These are phyloP conservation scores for Hansfordia pulvinata DNA, from an alignment of 2,329 filamentous ascomycete genomes.

Conservation along the genomic window DNA sequence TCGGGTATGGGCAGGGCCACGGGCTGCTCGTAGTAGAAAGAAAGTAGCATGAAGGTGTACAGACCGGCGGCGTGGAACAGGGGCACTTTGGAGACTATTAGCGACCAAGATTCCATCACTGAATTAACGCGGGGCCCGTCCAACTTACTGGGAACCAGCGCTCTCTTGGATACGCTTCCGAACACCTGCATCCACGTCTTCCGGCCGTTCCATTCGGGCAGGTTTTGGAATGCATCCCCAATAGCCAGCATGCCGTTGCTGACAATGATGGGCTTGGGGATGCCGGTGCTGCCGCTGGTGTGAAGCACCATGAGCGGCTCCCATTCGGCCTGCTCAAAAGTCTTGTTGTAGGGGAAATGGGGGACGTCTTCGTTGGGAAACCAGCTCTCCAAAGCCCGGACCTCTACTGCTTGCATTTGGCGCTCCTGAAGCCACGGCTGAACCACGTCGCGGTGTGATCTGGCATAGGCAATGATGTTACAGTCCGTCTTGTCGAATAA, in stretches of 20 bases:
- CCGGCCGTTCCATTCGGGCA: constrained; percentile 3
- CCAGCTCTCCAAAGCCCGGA: not conserved
- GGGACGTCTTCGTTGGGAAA: not conserved
- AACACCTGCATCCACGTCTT: constrained; percentile 1
- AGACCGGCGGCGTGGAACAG: constrained; percentile 24
- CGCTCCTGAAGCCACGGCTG: not conserved
- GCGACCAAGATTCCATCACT: not conserved
- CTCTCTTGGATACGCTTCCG: constrained; percentile 4
- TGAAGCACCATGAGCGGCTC: not conserved
- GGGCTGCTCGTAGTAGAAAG: constrained; percentile 17
- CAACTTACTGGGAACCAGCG: constrained; percentile 9
- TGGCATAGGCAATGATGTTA: not conserved
- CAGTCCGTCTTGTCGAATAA: not conserved
- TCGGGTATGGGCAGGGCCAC: constrained; percentile 16
- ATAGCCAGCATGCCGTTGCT: constrained; percentile 5
- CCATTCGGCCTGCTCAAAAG: not conserved
- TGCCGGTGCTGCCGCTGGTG: constrained; percentile 1
- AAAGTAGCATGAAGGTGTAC: constrained; percentile 8
- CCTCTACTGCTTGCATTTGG: not conserved
- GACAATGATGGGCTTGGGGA: not conserved
- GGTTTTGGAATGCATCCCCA: constrained; percentile 3
- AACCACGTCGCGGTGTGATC: not conserved
- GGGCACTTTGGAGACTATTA: constrained; percentile 16
- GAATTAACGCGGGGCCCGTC: not conserved
- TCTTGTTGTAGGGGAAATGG: constrained; percentile 1